Evolutionary conservation across 441 rosid species (phyloP).

Genomic region (Erysimum cheiri): DNA sequence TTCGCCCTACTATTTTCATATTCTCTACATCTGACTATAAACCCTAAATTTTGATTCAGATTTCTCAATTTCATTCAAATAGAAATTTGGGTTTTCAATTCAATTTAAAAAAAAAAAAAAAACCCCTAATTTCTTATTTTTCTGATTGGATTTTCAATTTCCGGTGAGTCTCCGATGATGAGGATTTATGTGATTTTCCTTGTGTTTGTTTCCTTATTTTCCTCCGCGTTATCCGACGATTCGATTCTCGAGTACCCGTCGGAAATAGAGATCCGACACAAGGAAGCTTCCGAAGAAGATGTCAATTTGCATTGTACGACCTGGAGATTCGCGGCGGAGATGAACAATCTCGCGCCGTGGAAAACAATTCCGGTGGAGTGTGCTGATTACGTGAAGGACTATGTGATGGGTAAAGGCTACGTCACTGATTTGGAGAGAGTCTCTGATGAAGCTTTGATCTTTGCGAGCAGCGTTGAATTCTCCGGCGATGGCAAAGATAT

Average conservation of each 20-base stretch:
- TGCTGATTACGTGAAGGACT: slow-evolving; percentile 66
- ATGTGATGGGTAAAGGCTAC: slow-evolving; percentile 71
- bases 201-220: slow-evolving; percentile 38
- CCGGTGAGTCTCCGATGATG: slow-evolving; percentile 46
- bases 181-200: slow-evolving; percentile 42
- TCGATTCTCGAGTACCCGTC: slow-evolving; percentile 61
- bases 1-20: neutral
- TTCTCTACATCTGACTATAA: neutral
- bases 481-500: slow-evolving; percentile 71
- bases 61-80: slow-evolving; percentile 4
- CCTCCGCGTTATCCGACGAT: slow-evolving; percentile 47
- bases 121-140: too few species aligned
- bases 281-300: slow-evolving; percentile 52
- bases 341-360: slow-evolving; percentile 89
- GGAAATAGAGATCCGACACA: slow-evolving; percentile 26
- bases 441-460: slow-evolving; percentile 64
- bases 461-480: slow-evolving; percentile 60
- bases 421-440: slow-evolving; percentile 68
- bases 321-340: slow-evolving; percentile 92
- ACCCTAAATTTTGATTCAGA: slow-evolving; percentile 6
- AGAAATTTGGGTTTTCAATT: too few species aligned
- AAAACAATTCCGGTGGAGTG: slow-evolving; percentile 77
- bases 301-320: slow-evolving; percentile 63
- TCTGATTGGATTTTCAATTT: slow-evolving; percentile 1
- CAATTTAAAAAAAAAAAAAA: too few species aligned